Percentiles rank a stretch among this genome's conserved stretches.
These are phyloP conservation scores for Rosa chinensis DNA, from an alignment of 306 rosid species.

Conservation along the genomic window DNA sequence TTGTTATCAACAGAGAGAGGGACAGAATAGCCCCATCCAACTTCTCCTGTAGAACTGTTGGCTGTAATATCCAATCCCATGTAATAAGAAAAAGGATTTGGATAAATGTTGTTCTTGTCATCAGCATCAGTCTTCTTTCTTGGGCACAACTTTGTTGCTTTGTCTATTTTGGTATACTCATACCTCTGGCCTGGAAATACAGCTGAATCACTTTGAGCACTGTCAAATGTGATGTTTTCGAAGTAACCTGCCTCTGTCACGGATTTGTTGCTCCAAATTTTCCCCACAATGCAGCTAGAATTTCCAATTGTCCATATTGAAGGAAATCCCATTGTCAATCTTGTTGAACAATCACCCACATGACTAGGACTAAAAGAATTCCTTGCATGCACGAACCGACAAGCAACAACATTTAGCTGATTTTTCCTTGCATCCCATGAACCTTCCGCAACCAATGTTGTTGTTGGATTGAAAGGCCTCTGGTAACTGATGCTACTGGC, in stretches of 20 bases:
- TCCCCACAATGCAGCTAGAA: constrained; percentile 34
- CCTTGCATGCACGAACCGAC: constrained; percentile 21
- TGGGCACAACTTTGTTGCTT: constrained; percentile 29
- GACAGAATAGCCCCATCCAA: background rate
- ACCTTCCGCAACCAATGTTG: constrained; percentile 47
- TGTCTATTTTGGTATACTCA: constrained; percentile 35
- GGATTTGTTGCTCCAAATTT: constrained; percentile 52
- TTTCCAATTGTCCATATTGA: constrained; percentile 42
- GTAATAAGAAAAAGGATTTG: background rate
- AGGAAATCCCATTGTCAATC: constrained; percentile 38
- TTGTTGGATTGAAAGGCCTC: constrained; percentile 26
- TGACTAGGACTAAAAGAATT: constrained; percentile 24
- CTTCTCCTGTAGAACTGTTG: background rate
- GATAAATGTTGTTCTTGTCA: background rate
- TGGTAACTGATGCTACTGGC: background rate
- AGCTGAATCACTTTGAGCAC: background rate
- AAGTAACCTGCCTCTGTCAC: constrained; percentile 31
- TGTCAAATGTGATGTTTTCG: constrained; percentile 31
- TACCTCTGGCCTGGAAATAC: constrained; percentile 25
- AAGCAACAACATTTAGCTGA: constrained; percentile 35
- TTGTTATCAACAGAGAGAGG: background rate
- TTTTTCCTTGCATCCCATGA: constrained; percentile 49
- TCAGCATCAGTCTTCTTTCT: background rate
- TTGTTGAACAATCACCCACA: constrained; percentile 48
- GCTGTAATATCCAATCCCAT: background rate